Base-by-base conservation (phyloP, 345 rosid genomes). In the Viola odorata region DNA sequence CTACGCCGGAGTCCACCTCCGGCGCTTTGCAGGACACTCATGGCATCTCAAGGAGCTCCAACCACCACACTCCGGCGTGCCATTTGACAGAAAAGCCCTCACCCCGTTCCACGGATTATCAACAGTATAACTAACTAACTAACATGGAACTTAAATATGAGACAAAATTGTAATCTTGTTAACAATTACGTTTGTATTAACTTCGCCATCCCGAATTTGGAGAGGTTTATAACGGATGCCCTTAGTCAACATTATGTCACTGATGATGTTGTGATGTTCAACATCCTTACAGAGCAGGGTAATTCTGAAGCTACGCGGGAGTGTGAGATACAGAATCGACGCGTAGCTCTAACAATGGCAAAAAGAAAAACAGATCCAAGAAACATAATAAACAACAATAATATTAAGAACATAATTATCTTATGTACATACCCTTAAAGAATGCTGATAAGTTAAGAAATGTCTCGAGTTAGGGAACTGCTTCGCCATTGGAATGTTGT, bases 251-350 rank as follows among this genome's bases (percentile, higher is more conserved):
- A 83, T 85, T 90, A 90, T 80, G 67, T 87, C 96, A 57, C 80
- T 73, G 61, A 69, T 73, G 39, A 80, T 58, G 67, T 69, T 68
- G 60, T 89, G 95, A 73, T 87, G 88, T 45, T 80, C 62, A 10
- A 85, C 75, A 8, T 75, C 95, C 67, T 69, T 62, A 9, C 88
- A 83, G 14, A 84, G 87, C 45, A 85, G 69, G 62, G 75, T 55
- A 45, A 90, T 83, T 75, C 74, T 73, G 66, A 90, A 90, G 9
- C 68, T 63, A 1, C 72, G 15, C 42, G 95, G 97, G 61, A 76
- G 82, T 67, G 67, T 75, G 37, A 83, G 88, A 67, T 87, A 90
- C 57, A 90, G 88, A 66, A 90, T 85, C n/a, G 91, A 78, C 53
- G 86, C 91, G 64, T 85, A 90, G 61, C 84, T 87, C 95, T 90